These are phyloP conservation scores for Rubroboletus satanas DNA, from an alignment of 768 basidiomycete species.

Conservation along the genomic window DNA sequence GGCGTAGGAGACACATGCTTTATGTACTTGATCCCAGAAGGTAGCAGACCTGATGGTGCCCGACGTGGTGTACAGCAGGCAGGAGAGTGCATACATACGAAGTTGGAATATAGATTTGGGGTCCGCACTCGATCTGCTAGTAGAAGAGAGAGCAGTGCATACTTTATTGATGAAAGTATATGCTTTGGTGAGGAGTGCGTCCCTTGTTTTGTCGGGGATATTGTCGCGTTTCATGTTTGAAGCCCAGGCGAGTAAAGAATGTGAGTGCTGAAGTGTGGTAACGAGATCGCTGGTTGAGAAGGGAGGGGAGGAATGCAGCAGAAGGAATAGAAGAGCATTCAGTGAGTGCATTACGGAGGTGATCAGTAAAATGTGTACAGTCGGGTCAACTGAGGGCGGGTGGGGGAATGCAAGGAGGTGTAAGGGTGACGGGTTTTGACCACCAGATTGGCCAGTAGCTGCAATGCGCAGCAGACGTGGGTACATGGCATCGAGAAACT, in stretches of 20 bases:
- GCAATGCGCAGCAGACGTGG: slow-evolving; percentile 33
- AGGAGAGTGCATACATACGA: slow-evolving; percentile 43
- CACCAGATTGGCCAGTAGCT: not conserved
- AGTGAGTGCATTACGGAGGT: slow-evolving; percentile 59
- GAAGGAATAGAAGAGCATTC: slow-evolving; percentile 35
- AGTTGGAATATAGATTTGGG: slow-evolving; percentile 33
- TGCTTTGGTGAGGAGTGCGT: slow-evolving; percentile 54
- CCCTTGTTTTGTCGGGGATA: slow-evolving; percentile 51
- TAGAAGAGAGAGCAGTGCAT: slow-evolving; percentile 31
- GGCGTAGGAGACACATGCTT: slow-evolving; percentile 42
- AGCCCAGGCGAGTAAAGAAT: slow-evolving; percentile 53
- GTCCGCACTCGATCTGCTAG: slow-evolving; percentile 10
- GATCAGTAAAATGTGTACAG: slow-evolving; percentile 50
- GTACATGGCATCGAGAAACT: slow-evolving; percentile 45
- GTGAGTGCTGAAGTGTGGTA: slow-evolving; percentile 24
- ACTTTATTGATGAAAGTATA: slow-evolving; percentile 50
- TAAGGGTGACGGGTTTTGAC: slow-evolving; percentile 7
- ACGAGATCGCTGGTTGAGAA: slow-evolving; percentile 27
- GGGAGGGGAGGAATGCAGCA: slow-evolving; percentile 16
- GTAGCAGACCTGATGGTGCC: slow-evolving; percentile 45
- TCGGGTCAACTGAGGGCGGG: slow-evolving; percentile 31
- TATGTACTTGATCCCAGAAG: slow-evolving; percentile 68
- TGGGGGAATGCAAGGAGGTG: slow-evolving; percentile 43
- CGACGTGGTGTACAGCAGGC: slow-evolving; percentile 46
- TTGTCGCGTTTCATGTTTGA: slow-evolving; percentile 32